A percentile compares a stretch with the other conserved stretches of the same genome.
These are phyloP conservation scores for Gaeumannomyces tritici DNA, from an alignment of 2,329 filamentous ascomycete species.

Conservation along the genomic window DNA sequence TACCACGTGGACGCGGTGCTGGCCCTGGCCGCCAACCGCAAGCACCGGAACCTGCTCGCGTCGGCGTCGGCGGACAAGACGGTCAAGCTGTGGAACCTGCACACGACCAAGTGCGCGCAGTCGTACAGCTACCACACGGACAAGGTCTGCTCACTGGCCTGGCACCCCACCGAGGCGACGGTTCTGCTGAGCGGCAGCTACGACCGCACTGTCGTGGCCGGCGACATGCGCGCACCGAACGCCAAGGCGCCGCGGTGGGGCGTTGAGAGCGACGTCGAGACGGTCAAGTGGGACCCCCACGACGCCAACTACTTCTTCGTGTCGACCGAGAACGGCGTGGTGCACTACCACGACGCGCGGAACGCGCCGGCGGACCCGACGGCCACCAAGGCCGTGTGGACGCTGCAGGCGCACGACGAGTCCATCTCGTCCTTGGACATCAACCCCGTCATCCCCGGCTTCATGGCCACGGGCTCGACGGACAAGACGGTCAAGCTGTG, in stretches of 20 bases:
- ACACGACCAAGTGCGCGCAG: constrained; percentile 85
- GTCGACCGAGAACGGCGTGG: constrained; percentile 81
- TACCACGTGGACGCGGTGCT: constrained; percentile 94
- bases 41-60: constrained; percentile 88
- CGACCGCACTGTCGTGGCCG: constrained; percentile 86
- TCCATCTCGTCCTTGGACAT: constrained; percentile 88
- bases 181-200: constrained; percentile 89
- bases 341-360: constrained; percentile 87
- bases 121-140: constrained; percentile 91
- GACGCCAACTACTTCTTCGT: constrained; percentile 91
- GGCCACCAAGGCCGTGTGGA: constrained; percentile 81
- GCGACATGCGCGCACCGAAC: constrained; percentile 90
- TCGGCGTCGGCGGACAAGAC: constrained; percentile 95
- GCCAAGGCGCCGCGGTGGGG: constrained; percentile 77
- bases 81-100: constrained; percentile 94
- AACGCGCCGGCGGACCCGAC: constrained; percentile 63
- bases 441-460: constrained; percentile 82
- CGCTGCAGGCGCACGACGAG: constrained; percentile 89
- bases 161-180: constrained; percentile 82
- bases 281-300: constrained; percentile 86
- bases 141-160: constrained; percentile 93
- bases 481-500: constrained; percentile 96
- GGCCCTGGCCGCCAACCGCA: constrained; percentile 81
- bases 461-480: constrained; percentile 84
- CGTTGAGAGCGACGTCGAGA: constrained; percentile 93